These are phyloP conservation scores for Yamadazyma blattariae DNA, from an alignment of 1,139 yeast species.

Conservation along the genomic window DNA sequence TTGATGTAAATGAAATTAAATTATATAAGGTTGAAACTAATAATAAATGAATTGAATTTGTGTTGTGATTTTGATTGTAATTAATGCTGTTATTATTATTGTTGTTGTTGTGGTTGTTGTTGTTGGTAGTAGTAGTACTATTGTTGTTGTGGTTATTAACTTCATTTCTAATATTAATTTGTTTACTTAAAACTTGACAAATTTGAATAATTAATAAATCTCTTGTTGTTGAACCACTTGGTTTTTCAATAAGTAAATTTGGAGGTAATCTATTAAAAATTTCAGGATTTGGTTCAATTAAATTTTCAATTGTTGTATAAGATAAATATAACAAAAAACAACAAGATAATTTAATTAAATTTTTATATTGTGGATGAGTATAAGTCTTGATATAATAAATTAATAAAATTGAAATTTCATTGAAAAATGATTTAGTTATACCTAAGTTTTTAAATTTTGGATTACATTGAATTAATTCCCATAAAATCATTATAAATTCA, in stretches of 20 bases:
- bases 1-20: slow-evolving; percentile 20
- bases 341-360: slow-evolving; percentile 56
- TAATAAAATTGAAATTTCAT: slow-evolving; percentile 54
- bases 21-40: slow-evolving; percentile 60
- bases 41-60: no score
- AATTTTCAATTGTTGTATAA: slow-evolving; percentile 44
- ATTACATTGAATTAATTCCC: slow-evolving; percentile 82
- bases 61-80: no score
- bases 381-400: slow-evolving; percentile 57
- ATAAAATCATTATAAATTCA: slow-evolving; percentile 60
- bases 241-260: not conserved
- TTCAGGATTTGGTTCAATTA: slow-evolving; percentile 34
- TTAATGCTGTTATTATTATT: no score
- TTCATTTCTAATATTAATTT: slow-evolving; percentile 8
- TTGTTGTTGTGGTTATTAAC: no score
- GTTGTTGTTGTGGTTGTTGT: no score
- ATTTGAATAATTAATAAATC: slow-evolving; percentile 60
- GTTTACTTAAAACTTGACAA: slow-evolving; percentile 23
- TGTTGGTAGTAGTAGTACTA: slow-evolving; percentile 40
- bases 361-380: slow-evolving; percentile 27
- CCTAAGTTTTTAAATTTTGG: slow-evolving; percentile 47
- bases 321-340: slow-evolving; percentile 62
- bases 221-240: slow-evolving; percentile 41
- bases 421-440: slow-evolving; percentile 44
- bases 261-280: slow-evolving; percentile 47